These are phyloP conservation scores for Penicillium italicum DNA, from an alignment of 2,329 filamentous ascomycete species.

Conservation along the genomic window DNA sequence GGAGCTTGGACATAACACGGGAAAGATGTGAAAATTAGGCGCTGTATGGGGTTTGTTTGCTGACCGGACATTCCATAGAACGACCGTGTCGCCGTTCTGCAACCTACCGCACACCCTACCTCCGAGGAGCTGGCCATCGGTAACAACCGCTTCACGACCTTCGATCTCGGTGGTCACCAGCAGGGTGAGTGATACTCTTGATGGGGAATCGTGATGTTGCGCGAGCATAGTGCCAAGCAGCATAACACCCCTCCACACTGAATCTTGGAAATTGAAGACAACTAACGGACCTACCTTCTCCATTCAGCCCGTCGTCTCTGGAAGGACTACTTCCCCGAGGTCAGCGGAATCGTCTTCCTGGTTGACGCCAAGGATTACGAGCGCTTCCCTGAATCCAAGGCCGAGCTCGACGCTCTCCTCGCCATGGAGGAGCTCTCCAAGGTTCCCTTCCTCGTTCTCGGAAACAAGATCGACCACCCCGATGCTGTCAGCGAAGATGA, in stretches of 20 bases:
- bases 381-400: slow-evolving; percentile 90
- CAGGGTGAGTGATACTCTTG: slow-evolving; percentile 60
- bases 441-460: slow-evolving; percentile 92
- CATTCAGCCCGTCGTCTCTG: slow-evolving; percentile 76
- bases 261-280: not conserved
- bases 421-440: slow-evolving; percentile 95
- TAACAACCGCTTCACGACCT: slow-evolving; percentile 91
- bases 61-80: slow-evolving; percentile 54
- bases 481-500: slow-evolving; percentile 94
- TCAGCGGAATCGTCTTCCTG: slow-evolving; percentile 94
- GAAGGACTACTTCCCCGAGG: slow-evolving; percentile 97
- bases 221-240: not conserved
- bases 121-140: slow-evolving; percentile 91
- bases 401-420: slow-evolving; percentile 90
- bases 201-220: not conserved
- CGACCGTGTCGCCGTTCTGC: slow-evolving; percentile 85
- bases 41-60: not conserved
- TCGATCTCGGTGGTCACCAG: slow-evolving; percentile 89
- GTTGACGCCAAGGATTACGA: slow-evolving; percentile 97
- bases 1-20: not conserved
- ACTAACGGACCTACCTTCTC: slow-evolving; percentile 3
- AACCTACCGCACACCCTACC: slow-evolving; percentile 87
- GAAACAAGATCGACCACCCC: slow-evolving; percentile 99
- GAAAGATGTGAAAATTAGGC: not conserved
- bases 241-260: not conserved